Base-by-base conservation (phyloP, 345 rosid species). In the Brassica rapa region DNA sequence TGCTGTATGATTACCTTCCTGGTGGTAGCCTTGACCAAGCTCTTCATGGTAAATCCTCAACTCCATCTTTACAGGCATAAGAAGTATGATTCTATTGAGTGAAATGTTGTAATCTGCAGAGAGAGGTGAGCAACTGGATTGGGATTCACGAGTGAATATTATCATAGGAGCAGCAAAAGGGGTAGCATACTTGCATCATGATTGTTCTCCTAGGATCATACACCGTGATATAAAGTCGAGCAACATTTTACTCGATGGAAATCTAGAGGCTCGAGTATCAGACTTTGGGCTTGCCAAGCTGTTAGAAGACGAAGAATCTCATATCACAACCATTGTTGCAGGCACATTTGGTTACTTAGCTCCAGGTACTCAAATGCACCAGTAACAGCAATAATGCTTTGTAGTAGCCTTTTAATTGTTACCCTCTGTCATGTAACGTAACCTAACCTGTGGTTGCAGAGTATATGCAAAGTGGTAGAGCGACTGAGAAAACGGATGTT, bases 311-410 rank as follows among this genome's bases (percentile, higher is more conserved):
- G 96, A 93, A 83, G 99, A 95, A 84, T 90, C 99, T 55, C 99
- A 95, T 77, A 95, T 95, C 66, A 95, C 99, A 35, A 95, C 98
- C 76, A 88, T 93, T 76, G 99, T 95, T 84, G 99, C 98, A 6
- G 99, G 99, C 75, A 95, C 98, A 71, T 95, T 95, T 81, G 99
- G 99, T 74, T 93, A 95, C 83, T 78, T 95, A 72, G 99, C 99
- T 80, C 99, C 99, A 73, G 99, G 99, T 95, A 84, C 80, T 88
- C 64, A 59, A 15, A 71, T 24, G 30, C 35, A 30, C 67, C 5
- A 68, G 39, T 68, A 68, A 51, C 7, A 5, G 8, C 35, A 32
- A 32, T 32, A 32, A 15, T 10, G 35, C 39, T 16, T 59, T 43
- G 39, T 19, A 73, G 39, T 19, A 73, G 27, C 37, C 39, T 69